Conservation (phyloP, 495 filamentous ascomycete species). For the Letharia lupina region DNA sequence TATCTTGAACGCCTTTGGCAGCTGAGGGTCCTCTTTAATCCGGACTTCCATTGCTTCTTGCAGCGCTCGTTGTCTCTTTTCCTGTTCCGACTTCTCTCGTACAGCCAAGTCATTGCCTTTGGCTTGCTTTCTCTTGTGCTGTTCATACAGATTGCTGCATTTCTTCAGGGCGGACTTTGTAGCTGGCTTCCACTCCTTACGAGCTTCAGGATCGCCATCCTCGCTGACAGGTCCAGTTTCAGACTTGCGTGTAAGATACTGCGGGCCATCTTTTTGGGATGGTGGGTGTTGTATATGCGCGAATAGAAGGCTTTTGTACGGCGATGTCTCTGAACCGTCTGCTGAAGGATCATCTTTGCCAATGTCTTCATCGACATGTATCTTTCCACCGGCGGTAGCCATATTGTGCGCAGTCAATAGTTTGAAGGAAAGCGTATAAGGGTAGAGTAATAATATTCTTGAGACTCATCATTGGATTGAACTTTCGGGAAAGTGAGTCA, state of each 20-base stretch:
- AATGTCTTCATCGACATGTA: conserved; percentile 72
- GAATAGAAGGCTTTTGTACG: conserved; percentile 72
- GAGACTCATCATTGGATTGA: neutral
- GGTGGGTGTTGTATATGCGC: conserved; percentile 67
- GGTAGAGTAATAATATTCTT: no score
- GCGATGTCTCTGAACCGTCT: conserved; percentile 59
- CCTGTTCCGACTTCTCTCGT: conserved; percentile 63
- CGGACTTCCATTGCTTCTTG: conserved; percentile 86
- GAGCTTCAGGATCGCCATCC: conserved; percentile 47
- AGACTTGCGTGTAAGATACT: conserved; percentile 63
- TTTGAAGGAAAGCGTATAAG: neutral
- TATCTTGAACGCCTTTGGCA: conserved; percentile 71
- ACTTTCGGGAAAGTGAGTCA: neutral
- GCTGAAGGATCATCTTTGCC: conserved; percentile 62
- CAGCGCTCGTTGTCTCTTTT: conserved; percentile 55
- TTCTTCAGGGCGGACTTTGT: conserved; percentile 81
- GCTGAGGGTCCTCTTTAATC: conserved; percentile 68
- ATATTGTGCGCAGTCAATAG: conserved; percentile 15
- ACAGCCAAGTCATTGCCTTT: conserved; percentile 61
- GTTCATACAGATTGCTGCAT: conserved; percentile 60
- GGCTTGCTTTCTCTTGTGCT: conserved; percentile 67
- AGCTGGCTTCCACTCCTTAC: conserved; percentile 67
- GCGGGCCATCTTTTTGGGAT: conserved; percentile 40
- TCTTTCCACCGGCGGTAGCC: conserved; percentile 33
- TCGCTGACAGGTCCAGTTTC: conserved; percentile 55